Evolutionary conservation across 495 filamentous ascomycete genomes (phyloP), one percentile per base, ranked within the genome.

Genomic region (Annulohypoxylon maeteangense): DNA sequence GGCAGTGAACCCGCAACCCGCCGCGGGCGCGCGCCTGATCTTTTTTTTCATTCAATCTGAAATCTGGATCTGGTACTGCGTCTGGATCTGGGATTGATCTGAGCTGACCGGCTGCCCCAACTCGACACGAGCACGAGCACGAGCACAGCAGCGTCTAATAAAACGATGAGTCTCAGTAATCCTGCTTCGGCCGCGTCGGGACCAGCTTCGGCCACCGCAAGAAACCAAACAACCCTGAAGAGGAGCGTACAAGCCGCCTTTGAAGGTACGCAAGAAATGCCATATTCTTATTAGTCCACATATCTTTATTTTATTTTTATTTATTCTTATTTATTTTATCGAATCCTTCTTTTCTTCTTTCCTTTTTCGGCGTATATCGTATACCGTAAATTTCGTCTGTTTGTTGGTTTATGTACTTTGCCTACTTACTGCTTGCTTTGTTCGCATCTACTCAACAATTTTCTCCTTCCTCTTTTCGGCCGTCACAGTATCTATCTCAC

Each of bases 231-330:
- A 76, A 86, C 80, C 67, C 81, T 92, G 69, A 93, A 93, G 83
- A 86, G 89, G 79, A 91, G 85, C 72, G 87, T 92, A 70, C 90
- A 92, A 83, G 87, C 89, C 68, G 87, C 88, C 67, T 92, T 93
- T 81, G 91, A 94, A 86, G 92, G 92, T 94, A 88, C 79, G 80
- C 66, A 61, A 11, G 22, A 40, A 23, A 56, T 18, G 47, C 27
- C 12, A 47, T 44, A 29, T 54, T 44, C 16, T 44, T 44, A 38
- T 54, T 63, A 34, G 14, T 20, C 29, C 8, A 23, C 4, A 7
- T 54, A 32, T 44, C 23, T 50, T 34, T 27, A 18, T 54, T 14
- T 45, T 62, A 20, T 44, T 59, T 75, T 59, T 45, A 56, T 29
- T 77, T 38, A 47, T 42, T 34, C 44, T 50, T 60, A 20, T 78